phyloP scores from a whole-genome alignment of 2,329 filamentous ascomycete genomes.

The Ascochyta lentis region DNA sequence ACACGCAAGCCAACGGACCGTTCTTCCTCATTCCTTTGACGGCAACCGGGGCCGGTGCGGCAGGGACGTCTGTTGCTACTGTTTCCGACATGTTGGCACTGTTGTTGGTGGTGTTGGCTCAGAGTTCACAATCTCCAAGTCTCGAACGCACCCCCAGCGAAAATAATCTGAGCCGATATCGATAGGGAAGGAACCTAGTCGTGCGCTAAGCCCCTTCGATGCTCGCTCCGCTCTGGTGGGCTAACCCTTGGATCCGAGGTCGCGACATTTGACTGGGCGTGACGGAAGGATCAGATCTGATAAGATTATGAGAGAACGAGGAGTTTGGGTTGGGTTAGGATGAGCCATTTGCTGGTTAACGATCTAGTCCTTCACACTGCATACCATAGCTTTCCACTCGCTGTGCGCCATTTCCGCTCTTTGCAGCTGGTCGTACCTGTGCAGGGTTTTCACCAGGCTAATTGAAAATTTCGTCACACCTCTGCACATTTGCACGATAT shows the following conservation, averaged over 20 bases:
- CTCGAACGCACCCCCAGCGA: slow-evolving; percentile 23
- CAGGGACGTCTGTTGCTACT: slow-evolving; percentile 51
- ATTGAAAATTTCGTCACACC: slow-evolving; percentile 32
- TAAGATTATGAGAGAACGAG: slow-evolving; percentile 22
- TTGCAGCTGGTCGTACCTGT: slow-evolving; percentile 21
- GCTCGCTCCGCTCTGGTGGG: slow-evolving; percentile 17
- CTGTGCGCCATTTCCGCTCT: slow-evolving; percentile 26
- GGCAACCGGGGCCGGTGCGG: slow-evolving; percentile 45
- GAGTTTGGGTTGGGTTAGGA: slow-evolving; percentile 4
- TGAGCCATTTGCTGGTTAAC: slow-evolving; percentile 27
- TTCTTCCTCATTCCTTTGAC: slow-evolving; percentile 77
- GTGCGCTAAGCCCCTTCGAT: slow-evolving; percentile 1
- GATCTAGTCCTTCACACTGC: slow-evolving; percentile 21
- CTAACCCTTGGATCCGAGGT: background rate
- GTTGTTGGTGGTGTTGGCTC: slow-evolving; percentile 14
- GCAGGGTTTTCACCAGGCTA: slow-evolving; percentile 37
- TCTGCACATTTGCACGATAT: slow-evolving; percentile 23
- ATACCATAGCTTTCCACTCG: slow-evolving; percentile 16
- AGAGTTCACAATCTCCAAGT: slow-evolving; percentile 18
- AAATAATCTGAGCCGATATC: slow-evolving; percentile 37
- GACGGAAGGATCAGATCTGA: slow-evolving; percentile 35
- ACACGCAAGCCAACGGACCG: slow-evolving; percentile 58
- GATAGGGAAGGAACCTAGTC: slow-evolving; percentile 23
- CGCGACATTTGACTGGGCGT: slow-evolving; percentile 14
- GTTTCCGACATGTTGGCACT: slow-evolving; percentile 38